Evolutionary conservation across 2,329 filamentous ascomycete genomes (phyloP).

Genomic region (Atkinsonella hypoxylon): DNA sequence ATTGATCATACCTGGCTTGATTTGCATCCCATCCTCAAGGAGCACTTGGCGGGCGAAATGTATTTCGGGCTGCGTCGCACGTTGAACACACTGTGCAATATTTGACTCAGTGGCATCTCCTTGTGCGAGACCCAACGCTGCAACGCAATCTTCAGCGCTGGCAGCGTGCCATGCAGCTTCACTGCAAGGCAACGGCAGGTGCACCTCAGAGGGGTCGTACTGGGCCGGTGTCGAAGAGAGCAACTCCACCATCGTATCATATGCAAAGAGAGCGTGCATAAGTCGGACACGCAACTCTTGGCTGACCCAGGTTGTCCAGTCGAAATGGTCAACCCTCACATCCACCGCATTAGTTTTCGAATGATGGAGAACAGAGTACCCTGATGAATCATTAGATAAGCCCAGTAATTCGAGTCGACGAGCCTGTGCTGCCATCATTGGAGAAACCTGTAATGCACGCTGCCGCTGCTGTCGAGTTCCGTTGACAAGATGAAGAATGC

Average conservation of each 20-base stretch:
- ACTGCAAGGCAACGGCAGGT: conserved; percentile 57
- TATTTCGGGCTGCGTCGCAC: conserved; percentile 40
- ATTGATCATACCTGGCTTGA: conserved; percentile 1
- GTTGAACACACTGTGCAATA: conserved; percentile 45
- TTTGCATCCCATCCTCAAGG: conserved; percentile 32
- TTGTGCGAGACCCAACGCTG: conserved; percentile 49
- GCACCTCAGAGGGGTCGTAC: conserved; percentile 52
- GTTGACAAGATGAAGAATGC: conserved; percentile 56
- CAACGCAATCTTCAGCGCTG: conserved; percentile 45
- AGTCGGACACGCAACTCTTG: conserved; percentile 57
- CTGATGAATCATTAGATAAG: conserved; percentile 29
- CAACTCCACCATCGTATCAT: conserved; percentile 52
- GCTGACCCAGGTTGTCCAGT: conserved; percentile 56
- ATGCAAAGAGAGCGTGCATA: conserved; percentile 52
- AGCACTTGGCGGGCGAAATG: conserved; percentile 49
- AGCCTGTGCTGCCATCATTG: conserved; percentile 42
- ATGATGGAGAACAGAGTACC: conserved; percentile 43
- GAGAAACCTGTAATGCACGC: conserved; percentile 46
- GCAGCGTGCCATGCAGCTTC: conserved; percentile 64
- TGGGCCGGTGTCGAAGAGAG: conserved; percentile 59
- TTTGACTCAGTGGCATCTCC: conserved; percentile 35
- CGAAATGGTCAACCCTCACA: conserved; percentile 15
- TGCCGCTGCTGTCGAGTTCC: conserved; percentile 55
- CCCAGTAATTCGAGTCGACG: conserved; percentile 45
- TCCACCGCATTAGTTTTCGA: conserved; percentile 41